Base-by-base conservation (phyloP, 1,284 basidiomycete species). In the Rhodotorula sp. region DNA sequence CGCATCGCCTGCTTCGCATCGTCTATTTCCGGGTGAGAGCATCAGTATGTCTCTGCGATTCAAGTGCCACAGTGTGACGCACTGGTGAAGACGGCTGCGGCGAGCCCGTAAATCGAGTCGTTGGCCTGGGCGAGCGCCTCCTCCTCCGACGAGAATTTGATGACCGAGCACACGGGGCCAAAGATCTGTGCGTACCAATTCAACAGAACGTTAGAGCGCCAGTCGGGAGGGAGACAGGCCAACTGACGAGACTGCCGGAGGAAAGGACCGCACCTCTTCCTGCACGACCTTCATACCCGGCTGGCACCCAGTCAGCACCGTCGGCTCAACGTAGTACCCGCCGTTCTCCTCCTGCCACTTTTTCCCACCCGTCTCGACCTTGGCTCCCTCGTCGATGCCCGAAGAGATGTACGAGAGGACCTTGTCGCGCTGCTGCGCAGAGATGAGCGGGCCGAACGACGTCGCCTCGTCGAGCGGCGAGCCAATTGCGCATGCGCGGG, bases 1-100 rank as follows among this genome's bases (percentile, higher is more conserved):
- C 93, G 86, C 85, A 91, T 90, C 78, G 90, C 91, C 81, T 95
- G 93, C 75, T 86, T 87, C n/a, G 89, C 89, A 82, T 95, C 91
- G 80, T 86, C 70, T 72, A 53, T 4, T 21, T 1, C 4, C 1
- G n/a, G 34, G 7, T n/a, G 10, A 27, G 27, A 13, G 34, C 16
- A 5, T 61, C 27, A 46, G 42, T 27, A 46, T 19, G 34, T 5
- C 5, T 34, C 34, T 34, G 34, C 3, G 27, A 12, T 23, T 9
- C 13, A 44, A 64, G 17, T 14, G 27, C 12, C 44, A 34, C 44
- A 57, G 42, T 1, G 25, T 17, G 45, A 67, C 65, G 45, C n/a
- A 73, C 74, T 66, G 46, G 92, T 93, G 82, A 95, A 92, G 45
- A 96, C 83, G 19, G 91, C 93, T 7, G 93, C 93, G 25, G 90